Evolutionary conservation across 2,329 filamentous ascomycete species (phyloP).

Genomic region (Talaromyces rugulosus): DNA sequence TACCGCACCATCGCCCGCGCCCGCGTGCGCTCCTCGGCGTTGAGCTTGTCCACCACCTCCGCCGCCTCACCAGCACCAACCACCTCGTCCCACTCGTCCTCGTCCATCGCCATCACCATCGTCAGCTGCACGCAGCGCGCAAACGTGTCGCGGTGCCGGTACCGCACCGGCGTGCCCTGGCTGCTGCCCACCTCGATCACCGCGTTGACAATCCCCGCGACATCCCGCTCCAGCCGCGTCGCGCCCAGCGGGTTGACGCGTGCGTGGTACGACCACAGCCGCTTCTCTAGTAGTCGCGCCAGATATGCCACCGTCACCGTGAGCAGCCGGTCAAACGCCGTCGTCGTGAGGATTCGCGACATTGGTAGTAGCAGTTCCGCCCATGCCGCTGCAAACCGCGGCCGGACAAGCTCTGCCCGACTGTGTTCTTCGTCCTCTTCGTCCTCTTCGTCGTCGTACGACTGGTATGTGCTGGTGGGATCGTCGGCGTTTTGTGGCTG

Average conservation of each 20-base stretch:
- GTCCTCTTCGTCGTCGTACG: slow-evolving; percentile 32
- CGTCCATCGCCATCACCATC: slow-evolving; percentile 89
- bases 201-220: slow-evolving; percentile 64
- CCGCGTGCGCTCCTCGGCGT: slow-evolving; percentile 67
- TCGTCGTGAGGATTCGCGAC: slow-evolving; percentile 73
- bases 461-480: slow-evolving; percentile 37
- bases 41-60: slow-evolving; percentile 61
- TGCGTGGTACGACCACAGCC: slow-evolving; percentile 75
- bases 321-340: slow-evolving; percentile 72
- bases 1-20: slow-evolving; percentile 63
- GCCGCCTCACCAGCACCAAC: slow-evolving; percentile 43
- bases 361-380: slow-evolving; percentile 79
- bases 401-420: slow-evolving; percentile 63
- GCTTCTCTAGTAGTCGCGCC: slow-evolving; percentile 75
- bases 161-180: slow-evolving; percentile 49
- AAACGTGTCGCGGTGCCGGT: slow-evolving; percentile 74
- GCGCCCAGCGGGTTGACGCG: slow-evolving; percentile 77
- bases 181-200: slow-evolving; percentile 37
- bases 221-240: slow-evolving; percentile 77
- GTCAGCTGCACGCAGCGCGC: slow-evolving; percentile 72
- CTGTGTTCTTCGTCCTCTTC: slow-evolving; percentile 27
- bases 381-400: slow-evolving; percentile 82
- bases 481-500: slow-evolving; percentile 55
- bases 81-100: slow-evolving; percentile 88
- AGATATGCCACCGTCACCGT: slow-evolving; percentile 71